Conservation (phyloP, 208 protist species). For the Crithidia fasciculata region DNA sequence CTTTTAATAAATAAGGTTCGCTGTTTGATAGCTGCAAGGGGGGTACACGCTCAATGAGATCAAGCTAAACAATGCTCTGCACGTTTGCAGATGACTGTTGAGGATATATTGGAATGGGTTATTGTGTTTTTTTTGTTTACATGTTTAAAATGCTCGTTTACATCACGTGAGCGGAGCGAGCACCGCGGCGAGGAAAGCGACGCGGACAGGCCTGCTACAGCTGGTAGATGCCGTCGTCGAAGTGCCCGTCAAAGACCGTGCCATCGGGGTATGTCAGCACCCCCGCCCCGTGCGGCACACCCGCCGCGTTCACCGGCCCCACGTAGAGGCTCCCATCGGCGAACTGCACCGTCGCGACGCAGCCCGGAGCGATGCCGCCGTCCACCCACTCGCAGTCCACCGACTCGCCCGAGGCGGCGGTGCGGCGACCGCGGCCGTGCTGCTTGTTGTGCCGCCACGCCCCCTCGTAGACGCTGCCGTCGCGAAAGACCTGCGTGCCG, state of each 20-base stretch:
- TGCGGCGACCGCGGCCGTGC: constrained; percentile 73
- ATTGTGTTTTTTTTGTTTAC: too few relatives aligned
- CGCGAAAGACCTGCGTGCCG: constrained; percentile 67
- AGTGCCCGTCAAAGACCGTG: constrained; percentile 81
- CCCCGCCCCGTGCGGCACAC: constrained; percentile 78
- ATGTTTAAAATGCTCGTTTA: too few relatives aligned
- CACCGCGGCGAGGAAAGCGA: too few relatives aligned
- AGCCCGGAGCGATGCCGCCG: constrained; percentile 60
- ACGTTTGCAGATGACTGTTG: too few relatives aligned
- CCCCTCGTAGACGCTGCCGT: constrained; percentile 88
- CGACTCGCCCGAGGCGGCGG: constrained; percentile 55
- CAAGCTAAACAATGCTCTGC: too few relatives aligned
- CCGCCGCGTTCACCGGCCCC: constrained; percentile 49
- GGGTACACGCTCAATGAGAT: too few relatives aligned
- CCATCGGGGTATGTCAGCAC: constrained; percentile 79
- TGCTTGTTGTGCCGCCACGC: constrained; percentile 71
- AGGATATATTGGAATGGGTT: too few relatives aligned
- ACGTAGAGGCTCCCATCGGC: constrained; percentile 82
- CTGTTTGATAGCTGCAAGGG: too few relatives aligned
- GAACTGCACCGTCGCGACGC: constrained; percentile 53
- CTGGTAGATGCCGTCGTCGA: constrained; percentile 74
- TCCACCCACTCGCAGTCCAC: constrained; percentile 72
- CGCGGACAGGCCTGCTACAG: constrained; percentile 37
- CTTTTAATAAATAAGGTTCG: too few relatives aligned
- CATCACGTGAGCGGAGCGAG: too few relatives aligned